These are phyloP conservation scores for Nitzschia putrida DNA, from an alignment of 108 stramenopile species.

Conservation along the genomic window DNA sequence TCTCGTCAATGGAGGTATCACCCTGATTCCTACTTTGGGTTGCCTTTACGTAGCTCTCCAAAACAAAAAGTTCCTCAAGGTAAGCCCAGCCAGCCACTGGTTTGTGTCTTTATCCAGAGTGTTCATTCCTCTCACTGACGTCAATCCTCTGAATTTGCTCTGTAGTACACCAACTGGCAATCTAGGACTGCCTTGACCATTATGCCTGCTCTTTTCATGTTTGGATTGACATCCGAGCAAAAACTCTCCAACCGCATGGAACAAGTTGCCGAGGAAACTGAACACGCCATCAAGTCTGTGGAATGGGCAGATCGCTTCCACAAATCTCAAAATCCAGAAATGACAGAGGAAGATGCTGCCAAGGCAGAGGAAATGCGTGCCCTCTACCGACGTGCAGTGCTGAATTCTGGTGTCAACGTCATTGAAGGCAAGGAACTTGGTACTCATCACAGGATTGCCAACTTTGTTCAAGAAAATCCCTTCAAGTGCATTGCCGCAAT, in stretches of 20 bases:
- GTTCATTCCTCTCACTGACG: too few species aligned
- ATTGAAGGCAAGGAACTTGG: slow-evolving; percentile 58
- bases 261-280: slow-evolving; percentile 68
- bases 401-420: slow-evolving; percentile 65
- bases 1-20: slow-evolving; percentile 49
- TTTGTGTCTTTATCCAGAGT: too few species aligned
- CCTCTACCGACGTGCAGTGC: slow-evolving; percentile 55
- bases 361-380: slow-evolving; percentile 43
- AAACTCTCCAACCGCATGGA: slow-evolving; percentile 69
- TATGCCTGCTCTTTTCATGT: slow-evolving; percentile 82
- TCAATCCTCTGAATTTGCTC: too few species aligned
- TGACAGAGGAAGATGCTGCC: slow-evolving; percentile 71
- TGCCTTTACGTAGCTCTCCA: slow-evolving; percentile 25
- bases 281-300: slow-evolving; percentile 45
- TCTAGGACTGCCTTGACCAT: slow-evolving; percentile 73
- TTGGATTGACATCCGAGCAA: slow-evolving; percentile 62
- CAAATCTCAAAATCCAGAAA: not conserved
- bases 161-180: slow-evolving; percentile 62
- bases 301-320: slow-evolving; percentile 23
- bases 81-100: not conserved
- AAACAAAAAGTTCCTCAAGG: slow-evolving; percentile 7
- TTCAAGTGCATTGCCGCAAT: slow-evolving; percentile 66
- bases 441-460: slow-evolving; percentile 61
- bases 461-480: slow-evolving; percentile 79
- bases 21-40: slow-evolving; percentile 52